Evolutionary conservation across 2,329 filamentous ascomycete species (phyloP).

Genomic region (Hymenoscyphus scutula): DNA sequence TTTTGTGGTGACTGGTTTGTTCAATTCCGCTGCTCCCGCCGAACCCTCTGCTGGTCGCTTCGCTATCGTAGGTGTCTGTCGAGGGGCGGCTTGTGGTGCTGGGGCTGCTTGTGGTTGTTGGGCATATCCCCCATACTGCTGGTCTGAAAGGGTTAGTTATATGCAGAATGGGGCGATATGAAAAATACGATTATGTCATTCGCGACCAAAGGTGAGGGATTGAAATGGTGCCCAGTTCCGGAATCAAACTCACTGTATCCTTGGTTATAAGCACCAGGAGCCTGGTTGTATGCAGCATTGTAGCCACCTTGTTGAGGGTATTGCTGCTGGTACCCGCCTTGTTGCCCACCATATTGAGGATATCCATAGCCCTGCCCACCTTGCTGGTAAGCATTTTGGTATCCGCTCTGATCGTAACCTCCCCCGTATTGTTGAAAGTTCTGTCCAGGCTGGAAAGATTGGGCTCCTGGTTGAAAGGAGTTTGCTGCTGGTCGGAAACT

Average conservation of each 20-base stretch:
- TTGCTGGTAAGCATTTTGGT: conserved; percentile 53
- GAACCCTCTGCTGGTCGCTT: conserved; percentile 57
- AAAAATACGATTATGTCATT: not conserved
- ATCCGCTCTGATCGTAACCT: conserved; percentile 52
- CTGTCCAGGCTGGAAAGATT: conserved; percentile 71
- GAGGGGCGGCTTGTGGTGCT: conserved; percentile 41
- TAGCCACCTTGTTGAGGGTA: conserved; percentile 51
- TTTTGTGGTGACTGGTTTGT: conserved; percentile 53
- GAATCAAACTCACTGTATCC: conserved; percentile 40
- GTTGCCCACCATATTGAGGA: conserved; percentile 51
- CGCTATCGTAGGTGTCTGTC: conserved; percentile 58
- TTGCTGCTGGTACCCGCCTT: conserved; percentile 44
- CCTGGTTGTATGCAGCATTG: conserved; percentile 28
- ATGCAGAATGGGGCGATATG: not conserved
- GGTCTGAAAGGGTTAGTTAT: conserved; percentile 35
- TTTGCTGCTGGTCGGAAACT: conserved; percentile 66
- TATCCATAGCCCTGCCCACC: conserved; percentile 51
- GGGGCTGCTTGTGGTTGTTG: conserved; percentile 46
- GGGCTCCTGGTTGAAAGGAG: conserved; percentile 71
- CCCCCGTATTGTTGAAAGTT: conserved; percentile 58
- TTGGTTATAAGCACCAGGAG: conserved; percentile 34
- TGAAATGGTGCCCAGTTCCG: not conserved
- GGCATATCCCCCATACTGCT: conserved; percentile 54
- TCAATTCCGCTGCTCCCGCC: conserved; percentile 43
- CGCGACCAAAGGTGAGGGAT: not conserved